Evolutionary conservation across 2,329 filamentous ascomycete species (phyloP), one percentile per base, ranked within the genome.

Genomic region (Diaporthe caulivora): DNA sequence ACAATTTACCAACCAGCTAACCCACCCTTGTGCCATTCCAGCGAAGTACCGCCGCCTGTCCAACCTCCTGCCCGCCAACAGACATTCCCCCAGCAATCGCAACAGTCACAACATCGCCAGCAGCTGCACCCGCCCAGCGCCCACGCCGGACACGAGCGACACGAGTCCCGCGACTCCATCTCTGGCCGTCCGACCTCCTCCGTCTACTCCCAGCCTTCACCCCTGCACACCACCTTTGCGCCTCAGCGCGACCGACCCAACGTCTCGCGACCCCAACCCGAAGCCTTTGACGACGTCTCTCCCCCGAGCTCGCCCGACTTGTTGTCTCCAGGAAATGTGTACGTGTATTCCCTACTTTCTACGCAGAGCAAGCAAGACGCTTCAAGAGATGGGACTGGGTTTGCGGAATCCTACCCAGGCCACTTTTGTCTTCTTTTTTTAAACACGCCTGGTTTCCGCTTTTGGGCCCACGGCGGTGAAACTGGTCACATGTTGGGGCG

Each of bases 131-230:
- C 29, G 21, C 72, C 47, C 42, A 72, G 57, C 17, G n/a, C 65
- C 3, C 29, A 60, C 31, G 31, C 42, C 10, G 44, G 69, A 62
- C 44, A 53, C 31, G 69, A 62, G 18, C 55, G 69, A 54, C 44
- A 53, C 31, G 69, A 62, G 3, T 37, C 55, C 21, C 67, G 53
- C 53, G 73, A 73, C 67, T 71, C 71, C 21, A 24, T 67, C 26
- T 29, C 51, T 4, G 73, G 67, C 75, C 87, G 87, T 53, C 87
- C 88, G n/a, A 77, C 84, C 9, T 92, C 91, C 42, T 92, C 92
- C 21, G 77, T 91, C 60, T 92, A 93, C 80, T 90, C 91, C 58
- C 87, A 89, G 79, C 86, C 84, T 57, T 89, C 86, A 74, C 86
- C 86, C 18, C 78, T 80, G 37, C 80, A 79, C 15, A 77, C 81